Base-by-base conservation (phyloP, 2,329 filamentous ascomycete species). In the Didymella arachidicola region DNA sequence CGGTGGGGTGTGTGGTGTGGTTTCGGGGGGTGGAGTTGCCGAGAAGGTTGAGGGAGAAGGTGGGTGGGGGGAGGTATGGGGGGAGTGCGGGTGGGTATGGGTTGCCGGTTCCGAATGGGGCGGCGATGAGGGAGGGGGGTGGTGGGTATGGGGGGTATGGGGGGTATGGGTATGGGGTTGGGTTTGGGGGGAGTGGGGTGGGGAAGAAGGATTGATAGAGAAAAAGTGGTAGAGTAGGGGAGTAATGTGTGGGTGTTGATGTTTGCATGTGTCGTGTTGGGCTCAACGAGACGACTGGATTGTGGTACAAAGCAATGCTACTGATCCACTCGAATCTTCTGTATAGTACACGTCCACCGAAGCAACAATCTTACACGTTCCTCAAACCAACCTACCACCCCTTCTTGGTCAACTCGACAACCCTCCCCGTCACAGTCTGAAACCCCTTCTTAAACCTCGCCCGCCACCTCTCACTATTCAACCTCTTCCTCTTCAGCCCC, bases 401-500 rank as follows among this genome's bases (percentile, higher is more conserved):
- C 78, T 95, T 91, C 72, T 81, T 85, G 67, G 86, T 89, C 79
- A 96, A 81, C 74, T 90, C 84, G 71, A 84, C 80, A 6, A 92
- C 90, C 65, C 90, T 82, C 39, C 69, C 73, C 7, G 91, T 84
- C 11, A 87, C 85, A 5, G 83, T 83, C 74, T 81, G 83, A 78
- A 95, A 93, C 4, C 87, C 89, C 30, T 76, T 74, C 81, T 86
- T 87, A 78, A 94, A 95, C 59, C 86, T 84, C 63, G 66, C 79
- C 74, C 86, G 83, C 89, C 90, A 93, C 61, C 91, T 82, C 81
- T 89, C 81, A 59, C 85, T 87, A 75, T 80, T 81, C 66, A 92
- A 77, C 69, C 91, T 84, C 86, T 95, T 96, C 77, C 88, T 84
- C 84, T 90, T 92, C 70, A 92, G 70, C 2, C 91, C 92, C 0